Evolutionary conservation across 495 filamentous ascomycete genomes (phyloP).

Genomic region (Neurospora intermedia): DNA sequence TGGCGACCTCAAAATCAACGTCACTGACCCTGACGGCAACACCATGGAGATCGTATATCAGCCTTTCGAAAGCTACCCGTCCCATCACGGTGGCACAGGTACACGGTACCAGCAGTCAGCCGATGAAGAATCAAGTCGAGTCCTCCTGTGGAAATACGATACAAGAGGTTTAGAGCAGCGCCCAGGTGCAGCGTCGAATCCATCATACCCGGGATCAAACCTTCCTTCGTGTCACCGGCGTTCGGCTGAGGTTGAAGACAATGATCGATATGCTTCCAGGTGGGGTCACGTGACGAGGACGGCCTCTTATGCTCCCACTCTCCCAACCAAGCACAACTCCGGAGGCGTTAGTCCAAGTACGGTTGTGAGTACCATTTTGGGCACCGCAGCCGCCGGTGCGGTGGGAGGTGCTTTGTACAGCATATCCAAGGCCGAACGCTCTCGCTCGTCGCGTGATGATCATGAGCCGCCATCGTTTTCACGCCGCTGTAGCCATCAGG

Average conservation of each 20-base stretch:
- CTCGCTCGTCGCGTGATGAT: constrained; percentile 30
- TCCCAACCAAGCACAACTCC: constrained; percentile 25
- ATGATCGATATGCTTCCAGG: neutral
- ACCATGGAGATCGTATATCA: constrained; percentile 37
- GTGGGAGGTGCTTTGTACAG: constrained; percentile 67
- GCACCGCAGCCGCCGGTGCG: constrained; percentile 61
- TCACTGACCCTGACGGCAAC: constrained; percentile 43
- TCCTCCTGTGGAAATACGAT: constrained; percentile 41
- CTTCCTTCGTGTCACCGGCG: neutral
- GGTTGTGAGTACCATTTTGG: constrained; percentile 53
- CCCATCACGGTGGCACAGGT: constrained; percentile 24
- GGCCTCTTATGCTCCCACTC: constrained; percentile 19
- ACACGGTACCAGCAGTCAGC: constrained; percentile 25
- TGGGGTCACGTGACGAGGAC: neutral
- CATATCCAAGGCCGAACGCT: constrained; percentile 47
- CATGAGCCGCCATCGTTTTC: constrained; percentile 25
- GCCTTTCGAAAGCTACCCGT: constrained; percentile 18
- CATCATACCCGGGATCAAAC: neutral
- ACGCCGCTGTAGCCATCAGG: constrained; percentile 28
- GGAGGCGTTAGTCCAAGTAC: constrained; percentile 28
- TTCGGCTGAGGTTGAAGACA: neutral
- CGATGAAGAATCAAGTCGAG: constrained; percentile 32
- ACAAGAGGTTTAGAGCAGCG: constrained; percentile 19
- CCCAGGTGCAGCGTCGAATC: neutral
- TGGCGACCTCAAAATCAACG: constrained; percentile 25